Evolutionary conservation across 1,139 yeast species (phyloP), one percentile per base, ranked within the genome.

Genomic region (Kodamaea anthophila): DNA sequence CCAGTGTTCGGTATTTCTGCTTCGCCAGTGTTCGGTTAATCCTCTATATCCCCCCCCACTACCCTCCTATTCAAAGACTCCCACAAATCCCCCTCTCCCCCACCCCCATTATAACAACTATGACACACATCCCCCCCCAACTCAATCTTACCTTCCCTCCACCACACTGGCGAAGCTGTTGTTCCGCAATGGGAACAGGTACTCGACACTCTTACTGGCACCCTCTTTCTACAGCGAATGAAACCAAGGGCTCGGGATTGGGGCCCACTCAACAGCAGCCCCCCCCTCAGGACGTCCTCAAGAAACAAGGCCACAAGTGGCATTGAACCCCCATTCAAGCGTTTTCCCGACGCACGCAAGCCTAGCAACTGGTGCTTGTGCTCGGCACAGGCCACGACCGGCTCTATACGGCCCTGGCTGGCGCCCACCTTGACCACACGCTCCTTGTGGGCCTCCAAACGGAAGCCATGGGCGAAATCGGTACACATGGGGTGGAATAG

Each of bases 401-500:
- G 77, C 19, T 43, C 50, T 16, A 73, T 51, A 23, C 44, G 60
- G 0, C 79, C 78, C n/a, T 37, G 36, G 2, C 38, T 34, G 4
- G 49, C 53, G 5, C 48, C 59, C 4, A 69, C 44, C 32, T 49
- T 55, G 23, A 53, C 49, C 13, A 40, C 22, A 20, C 43, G 48
- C 15, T 47, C 51, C 13, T 44, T 45, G 26, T 39, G 34, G 5
- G 46, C 33, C n/a, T 34, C 39, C 20, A 76, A 40, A 26, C 53
- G 55, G 43, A 76, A 76, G 2, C 78, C 76, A 11, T 74, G 39
- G 26, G 52, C 53, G 44, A 56, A 69, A 7, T 58, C 60, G 0
- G 61, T 87, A 59, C 95, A 85, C 0, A 83, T 79, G 1, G 74
- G 62, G 52, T 85, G 95, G 33, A 61, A 61, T 4, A 44, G 37